Evolutionary conservation across 768 basidiomycete genomes (phyloP), one percentile per base, ranked within the genome.

Genomic region (Boletus barrowsii): DNA sequence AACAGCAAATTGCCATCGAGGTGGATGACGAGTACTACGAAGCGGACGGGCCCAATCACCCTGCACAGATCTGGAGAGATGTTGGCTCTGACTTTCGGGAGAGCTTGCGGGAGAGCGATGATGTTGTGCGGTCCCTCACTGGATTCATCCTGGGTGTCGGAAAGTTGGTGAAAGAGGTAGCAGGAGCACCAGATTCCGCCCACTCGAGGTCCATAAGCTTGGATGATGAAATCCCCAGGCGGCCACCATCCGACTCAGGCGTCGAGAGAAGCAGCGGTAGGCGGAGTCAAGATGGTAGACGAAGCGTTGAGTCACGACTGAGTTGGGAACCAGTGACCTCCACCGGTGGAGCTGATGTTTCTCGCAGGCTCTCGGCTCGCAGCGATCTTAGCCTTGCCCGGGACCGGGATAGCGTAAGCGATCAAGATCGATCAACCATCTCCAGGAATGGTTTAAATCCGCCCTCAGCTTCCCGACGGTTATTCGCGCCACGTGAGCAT

Each of bases 111-210:
- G 79, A 83, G 51, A 87, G 87, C 56, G 91, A 93, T 65, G 90
- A 93, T 66, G 74, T 91, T 43, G 85, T 92, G 4, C 74, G 91
- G 51, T 83, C 82, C 8, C 74, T 89, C 67, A 93, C 90, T 9
- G 84, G 83, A 40, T 82, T 93, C 54, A 69, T 93, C 59, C 72
- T 92, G n/a, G 86, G 87, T 32, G 76, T 87, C 7, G 89, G 91
- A 32, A 82, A 81, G 67, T 76, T 87, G 11, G 67, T 91, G 54
- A 78, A 83, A 55, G 90, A 91, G 49, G 68, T 77, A 22, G 70
- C 67, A 24, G 68, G 64, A 17, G 53, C 70, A 47, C 41, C 70
- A 42, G 63, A 68, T 51, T 63, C 68, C 11, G 73, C 70, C 20
- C 73, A 73, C 46, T 64, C 76, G 40, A 82, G 82, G 54, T 81